These are phyloP conservation scores for Glutinoglossum americanum DNA, from an alignment of 495 filamentous ascomycete species.

Conservation along the genomic window DNA sequence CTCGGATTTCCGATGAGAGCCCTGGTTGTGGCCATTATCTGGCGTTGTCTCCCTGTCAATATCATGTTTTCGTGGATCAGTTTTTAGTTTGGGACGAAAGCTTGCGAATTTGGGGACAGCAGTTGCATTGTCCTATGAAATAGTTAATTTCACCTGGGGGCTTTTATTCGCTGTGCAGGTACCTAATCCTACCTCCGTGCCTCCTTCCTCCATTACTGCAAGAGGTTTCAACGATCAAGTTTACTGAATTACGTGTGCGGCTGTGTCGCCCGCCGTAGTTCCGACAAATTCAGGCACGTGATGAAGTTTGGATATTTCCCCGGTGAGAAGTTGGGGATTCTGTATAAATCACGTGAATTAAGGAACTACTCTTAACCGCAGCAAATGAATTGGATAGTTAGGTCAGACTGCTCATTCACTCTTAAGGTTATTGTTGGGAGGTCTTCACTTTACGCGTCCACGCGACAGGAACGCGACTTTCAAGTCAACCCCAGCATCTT, in stretches of 20 bases:
- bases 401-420: too few species aligned
- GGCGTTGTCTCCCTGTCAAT: not conserved
- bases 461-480: not conserved
- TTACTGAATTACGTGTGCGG: not conserved
- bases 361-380: too few species aligned
- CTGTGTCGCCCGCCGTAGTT: not conserved
- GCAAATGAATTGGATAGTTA: too few species aligned
- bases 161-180: not conserved
- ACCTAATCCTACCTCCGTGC: not conserved
- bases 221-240: not conserved
- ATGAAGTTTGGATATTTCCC: not conserved
- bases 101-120: constrained; percentile 43
- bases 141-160: not conserved
- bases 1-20: not conserved
- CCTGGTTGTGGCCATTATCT: not conserved
- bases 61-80: constrained; percentile 4
- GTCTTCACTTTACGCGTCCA: not conserved
- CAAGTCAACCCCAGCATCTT: too few species aligned
- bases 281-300: not conserved
- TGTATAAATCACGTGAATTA: too few species aligned
- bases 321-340: too few species aligned
- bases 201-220: not conserved
- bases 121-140: not conserved
- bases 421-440: too few species aligned
- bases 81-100: constrained; percentile 34